Percentiles rank a stretch among this genome's conserved stretches.
Evolutionary conservation across 202 grass and related monocot species (phyloP).

Genomic region (Elaeis oleifera): DNA sequence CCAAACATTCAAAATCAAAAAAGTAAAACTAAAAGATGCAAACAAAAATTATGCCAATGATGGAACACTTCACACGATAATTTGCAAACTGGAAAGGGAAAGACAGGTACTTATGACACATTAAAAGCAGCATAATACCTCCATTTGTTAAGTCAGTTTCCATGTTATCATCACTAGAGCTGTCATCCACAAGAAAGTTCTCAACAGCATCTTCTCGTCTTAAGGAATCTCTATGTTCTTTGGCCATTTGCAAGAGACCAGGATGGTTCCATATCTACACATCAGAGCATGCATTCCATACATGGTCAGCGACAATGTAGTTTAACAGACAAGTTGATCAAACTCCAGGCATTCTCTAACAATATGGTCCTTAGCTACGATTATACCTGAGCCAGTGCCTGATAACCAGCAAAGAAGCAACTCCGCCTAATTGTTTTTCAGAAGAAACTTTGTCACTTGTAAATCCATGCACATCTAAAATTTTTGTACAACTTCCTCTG

Average conservation of each 20-base stretch:
- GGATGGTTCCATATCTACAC: conserved; percentile 97
- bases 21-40: neutral
- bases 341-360: neutral
- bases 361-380: neutral
- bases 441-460: conserved; percentile 50
- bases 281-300: conserved; percentile 9
- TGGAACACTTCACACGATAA: neutral
- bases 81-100: too few species aligned
- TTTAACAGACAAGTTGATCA: neutral
- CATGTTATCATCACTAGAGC: conserved; percentile 85
- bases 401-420: conserved; percentile 93
- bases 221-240: conserved; percentile 64
- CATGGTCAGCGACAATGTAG: conserved; percentile 4
- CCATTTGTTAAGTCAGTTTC: conserved; percentile 47
- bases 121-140: conserved; percentile 45
- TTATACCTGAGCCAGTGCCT: conserved; percentile 74
- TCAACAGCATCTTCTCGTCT: conserved; percentile 60
- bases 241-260: conserved; percentile 77
- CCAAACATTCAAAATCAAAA: too few species aligned
- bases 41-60: neutral
- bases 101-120: neutral
- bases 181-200: conserved; percentile 76
- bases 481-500: conserved; percentile 85
- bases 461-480: conserved; percentile 89
- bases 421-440: conserved; percentile 47